phyloP scores from a whole-genome alignment of 257 asterid genomes.

The Nicotiana knightiana region DNA sequence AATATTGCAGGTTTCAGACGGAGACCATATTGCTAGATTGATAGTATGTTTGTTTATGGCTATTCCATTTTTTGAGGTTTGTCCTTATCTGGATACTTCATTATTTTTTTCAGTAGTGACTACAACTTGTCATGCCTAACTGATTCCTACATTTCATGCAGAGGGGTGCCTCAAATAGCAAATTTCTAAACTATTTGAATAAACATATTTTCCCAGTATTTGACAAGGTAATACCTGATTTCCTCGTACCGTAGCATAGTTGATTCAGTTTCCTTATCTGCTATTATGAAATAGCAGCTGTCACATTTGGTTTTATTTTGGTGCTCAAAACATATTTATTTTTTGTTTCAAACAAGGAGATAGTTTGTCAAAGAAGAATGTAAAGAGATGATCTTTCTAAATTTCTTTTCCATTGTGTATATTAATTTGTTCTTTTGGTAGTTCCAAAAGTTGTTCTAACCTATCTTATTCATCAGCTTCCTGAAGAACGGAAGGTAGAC shows the following conservation, averaged over 20 bases:
- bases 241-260: neutral
- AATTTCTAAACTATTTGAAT: constrained; percentile 68
- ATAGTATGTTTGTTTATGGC: constrained; percentile 83
- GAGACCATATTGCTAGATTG: constrained; percentile 81
- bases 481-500: constrained; percentile 85
- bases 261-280: neutral
- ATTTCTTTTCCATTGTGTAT: neutral
- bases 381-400: neutral
- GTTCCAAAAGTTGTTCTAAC: constrained; percentile 11
- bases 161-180: constrained; percentile 97
- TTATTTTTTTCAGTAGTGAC: constrained; percentile 5
- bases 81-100: constrained; percentile 11
- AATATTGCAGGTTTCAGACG: constrained; percentile 68
- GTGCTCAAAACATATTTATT: neutral
- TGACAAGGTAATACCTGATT: constrained; percentile 49
- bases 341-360: neutral
- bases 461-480: constrained; percentile 56
- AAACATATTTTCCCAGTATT: constrained; percentile 81
- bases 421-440: neutral
- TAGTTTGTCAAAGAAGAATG: neutral
- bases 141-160: constrained; percentile 37
- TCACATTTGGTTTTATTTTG: neutral
- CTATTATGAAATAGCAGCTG: neutral
- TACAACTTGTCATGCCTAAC: constrained; percentile 11
- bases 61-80: constrained; percentile 82